Percentiles rank a stretch among this genome's conserved stretches.
phyloP scores from a whole-genome alignment of 306 rosid species.

The Trichosanthes cucumerina region DNA sequence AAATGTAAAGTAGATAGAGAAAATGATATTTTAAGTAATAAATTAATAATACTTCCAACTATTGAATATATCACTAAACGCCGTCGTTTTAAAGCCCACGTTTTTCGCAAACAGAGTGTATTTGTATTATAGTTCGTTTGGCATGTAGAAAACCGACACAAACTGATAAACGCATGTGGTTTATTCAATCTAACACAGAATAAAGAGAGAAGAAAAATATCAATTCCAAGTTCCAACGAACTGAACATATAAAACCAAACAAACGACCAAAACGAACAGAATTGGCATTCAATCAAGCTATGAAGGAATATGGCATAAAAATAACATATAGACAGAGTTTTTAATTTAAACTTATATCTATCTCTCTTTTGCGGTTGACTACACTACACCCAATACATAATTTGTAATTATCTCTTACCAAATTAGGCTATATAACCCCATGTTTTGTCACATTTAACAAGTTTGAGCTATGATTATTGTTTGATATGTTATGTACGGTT shows the following conservation, averaged over 20 bases:
- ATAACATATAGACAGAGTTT: not conserved
- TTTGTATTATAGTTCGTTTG: not conserved
- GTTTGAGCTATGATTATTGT: not conserved
- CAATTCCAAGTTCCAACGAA: not conserved
- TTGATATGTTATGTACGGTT: not conserved
- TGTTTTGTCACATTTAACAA: not conserved
- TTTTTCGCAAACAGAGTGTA: not conserved
- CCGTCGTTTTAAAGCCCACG: not conserved
- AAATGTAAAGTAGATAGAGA: too few relatives aligned
- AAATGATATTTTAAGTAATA: too few relatives aligned
- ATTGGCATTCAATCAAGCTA: not conserved
- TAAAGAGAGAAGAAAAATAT: not conserved
- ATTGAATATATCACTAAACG: not conserved
- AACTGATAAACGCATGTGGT: not conserved
- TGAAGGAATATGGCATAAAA: not conserved
- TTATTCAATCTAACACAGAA: not conserved
- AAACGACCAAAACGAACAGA: conserved; percentile 1
- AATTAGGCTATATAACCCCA: not conserved
- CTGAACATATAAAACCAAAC: not conserved
- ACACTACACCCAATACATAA: not conserved
- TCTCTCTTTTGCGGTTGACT: not conserved
- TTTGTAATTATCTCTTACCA: not conserved
- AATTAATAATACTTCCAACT: not conserved
- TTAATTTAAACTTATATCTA: not conserved
- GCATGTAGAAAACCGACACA: not conserved